These are phyloP conservation scores for Atkinsonella hypoxylon DNA, from an alignment of 2,329 filamentous ascomycete genomes.

Conservation along the genomic window DNA sequence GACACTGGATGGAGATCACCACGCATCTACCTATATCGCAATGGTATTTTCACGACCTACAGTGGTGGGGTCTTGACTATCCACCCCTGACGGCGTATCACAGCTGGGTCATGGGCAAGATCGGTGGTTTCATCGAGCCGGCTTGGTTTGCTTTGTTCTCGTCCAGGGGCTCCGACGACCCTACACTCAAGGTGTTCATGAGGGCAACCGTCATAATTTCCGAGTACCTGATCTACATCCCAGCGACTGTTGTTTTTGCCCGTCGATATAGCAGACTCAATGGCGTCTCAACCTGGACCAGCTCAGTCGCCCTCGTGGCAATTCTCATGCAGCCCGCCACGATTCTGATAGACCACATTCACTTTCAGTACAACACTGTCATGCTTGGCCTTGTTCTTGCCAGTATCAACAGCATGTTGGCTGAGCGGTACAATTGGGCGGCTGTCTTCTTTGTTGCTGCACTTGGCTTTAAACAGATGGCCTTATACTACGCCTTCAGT, in stretches of 20 bases:
- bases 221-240: constrained; percentile 82
- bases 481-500: constrained; percentile 87
- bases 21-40: constrained; percentile 78
- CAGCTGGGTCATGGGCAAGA: constrained; percentile 84
- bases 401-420: constrained; percentile 78
- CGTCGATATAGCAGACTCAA: constrained; percentile 67
- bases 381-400: constrained; percentile 90
- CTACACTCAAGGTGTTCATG: constrained; percentile 86
- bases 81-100: constrained; percentile 96
- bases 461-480: constrained; percentile 99
- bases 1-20: constrained; percentile 98
- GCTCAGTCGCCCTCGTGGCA: constrained; percentile 74
- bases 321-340: constrained; percentile 85
- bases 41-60: constrained; percentile 95
- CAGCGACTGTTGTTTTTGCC: constrained; percentile 74
- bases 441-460: constrained; percentile 89
- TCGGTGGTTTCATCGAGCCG: constrained; percentile 68
- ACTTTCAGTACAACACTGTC: constrained; percentile 97
- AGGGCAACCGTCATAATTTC: constrained; percentile 80
- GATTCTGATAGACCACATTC: constrained; percentile 88
- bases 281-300: constrained; percentile 69
- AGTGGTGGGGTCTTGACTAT: constrained; percentile 98
- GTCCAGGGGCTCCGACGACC: constrained; percentile 72
- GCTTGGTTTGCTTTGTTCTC: constrained; percentile 78
- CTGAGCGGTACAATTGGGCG: constrained; percentile 74